A percentile compares a stretch with the other conserved stretches of the same genome.
Evolutionary conservation across 352 stramenopile genomes (phyloP).

Genomic region (Globisporangium cylindrosporum): DNA sequence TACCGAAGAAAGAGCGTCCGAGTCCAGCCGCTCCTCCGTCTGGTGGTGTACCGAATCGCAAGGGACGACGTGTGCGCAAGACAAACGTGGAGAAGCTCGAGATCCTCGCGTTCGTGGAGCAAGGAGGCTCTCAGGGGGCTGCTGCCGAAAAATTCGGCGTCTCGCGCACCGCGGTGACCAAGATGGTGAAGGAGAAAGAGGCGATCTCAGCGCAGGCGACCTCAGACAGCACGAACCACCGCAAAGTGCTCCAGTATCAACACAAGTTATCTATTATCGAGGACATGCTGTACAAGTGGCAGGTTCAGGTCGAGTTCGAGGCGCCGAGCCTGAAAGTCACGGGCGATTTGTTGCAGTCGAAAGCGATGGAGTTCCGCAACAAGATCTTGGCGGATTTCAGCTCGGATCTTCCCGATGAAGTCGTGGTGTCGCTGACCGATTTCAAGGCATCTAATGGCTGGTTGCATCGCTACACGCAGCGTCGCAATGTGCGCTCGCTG

Average conservation of each 20-base stretch:
- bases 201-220: constrained; percentile 70
- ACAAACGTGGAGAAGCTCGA: constrained; percentile 82
- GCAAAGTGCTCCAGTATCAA: constrained; percentile 82
- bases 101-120: constrained; percentile 77
- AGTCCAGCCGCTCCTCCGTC: not conserved
- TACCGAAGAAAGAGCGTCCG: constrained; percentile 4
- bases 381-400: constrained; percentile 76
- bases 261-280: constrained; percentile 85
- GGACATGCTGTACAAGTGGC: constrained; percentile 86
- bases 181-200: constrained; percentile 84
- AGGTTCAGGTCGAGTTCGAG: constrained; percentile 75
- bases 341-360: constrained; percentile 70
- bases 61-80: constrained; percentile 71
- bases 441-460: constrained; percentile 86
- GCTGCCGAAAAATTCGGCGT: constrained; percentile 80
- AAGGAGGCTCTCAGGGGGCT: constrained; percentile 69
- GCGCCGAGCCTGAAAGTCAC: constrained; percentile 67
- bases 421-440: constrained; percentile 74
- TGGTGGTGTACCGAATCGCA: constrained; percentile 15
- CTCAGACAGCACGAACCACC: constrained; percentile 63
- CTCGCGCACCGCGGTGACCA: constrained; percentile 78
- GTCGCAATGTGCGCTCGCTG: constrained; percentile 62
- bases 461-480: constrained; percentile 75
- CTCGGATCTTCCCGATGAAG: constrained; percentile 61
- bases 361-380: constrained; percentile 80